Evolutionary conservation across 2,329 filamentous ascomycete species (phyloP), one percentile per base, ranked within the genome.

Genomic region (Penicillium verrucosum): DNA sequence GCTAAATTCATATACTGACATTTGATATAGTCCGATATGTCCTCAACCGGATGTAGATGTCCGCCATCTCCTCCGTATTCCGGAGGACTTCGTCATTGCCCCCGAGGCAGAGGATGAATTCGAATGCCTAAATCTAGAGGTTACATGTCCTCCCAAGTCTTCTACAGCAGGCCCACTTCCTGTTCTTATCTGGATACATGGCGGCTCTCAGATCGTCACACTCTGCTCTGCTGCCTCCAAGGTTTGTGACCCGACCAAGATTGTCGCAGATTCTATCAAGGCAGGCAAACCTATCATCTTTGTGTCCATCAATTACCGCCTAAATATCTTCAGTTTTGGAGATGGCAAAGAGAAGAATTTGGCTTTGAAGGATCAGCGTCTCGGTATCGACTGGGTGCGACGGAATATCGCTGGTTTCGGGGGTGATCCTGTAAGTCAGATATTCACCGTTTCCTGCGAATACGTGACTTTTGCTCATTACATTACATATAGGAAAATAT

Each of bases 101-200:
- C 53, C 65, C 0, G 73, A 76, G 36, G 60, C 58, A 0, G 73
- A 78, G 56, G 74, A 79, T 49, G 78, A 80, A 58, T 75, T 79
- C 5, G 64, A 67, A 21, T 80, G 78, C 45, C 59, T 77, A 42
- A 80, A 79, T 50, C 34, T 80, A 2, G 76, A 79, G 23, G 69
- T 80, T 4, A 73, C 65, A 5, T 59, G 65, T 18, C 77, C 69
- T 0, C 59, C 60, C 3, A 49, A 54, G 1, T 11, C 40, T 3
- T 8, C 45, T 0, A 30, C 9, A 0, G 29, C 46, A 4, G 44
- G 27, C 0, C 53, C 57, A 2, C 50, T 78, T 0, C 78, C 78
- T 1, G 77, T 80, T 11, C 46, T 79, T 9, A 57, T 80, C 11
- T 80, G 78, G 76, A 77, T 80, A 16, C 75, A 80, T 57, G 78